These are phyloP conservation scores for Elaeis oleifera DNA, from an alignment of 202 grass and related monocot species.

Conservation along the genomic window DNA sequence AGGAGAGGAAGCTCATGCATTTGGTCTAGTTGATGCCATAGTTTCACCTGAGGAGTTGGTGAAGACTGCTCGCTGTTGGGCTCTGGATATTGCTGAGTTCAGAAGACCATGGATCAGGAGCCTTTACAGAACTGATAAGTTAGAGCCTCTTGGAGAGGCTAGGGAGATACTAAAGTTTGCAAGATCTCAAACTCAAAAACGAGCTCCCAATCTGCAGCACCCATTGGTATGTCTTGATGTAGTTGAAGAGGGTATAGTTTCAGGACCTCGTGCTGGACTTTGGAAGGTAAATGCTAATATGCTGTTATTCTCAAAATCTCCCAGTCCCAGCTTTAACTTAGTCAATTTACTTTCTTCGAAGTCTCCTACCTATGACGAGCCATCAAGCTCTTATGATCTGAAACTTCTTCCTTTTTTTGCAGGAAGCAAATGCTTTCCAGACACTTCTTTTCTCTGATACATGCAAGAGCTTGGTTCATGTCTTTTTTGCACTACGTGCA, in stretches of 20 bases:
- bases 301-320: too few species aligned
- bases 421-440: slow-evolving; percentile 74
- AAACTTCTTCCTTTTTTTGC: slow-evolving; percentile 8
- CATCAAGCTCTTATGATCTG: too few species aligned
- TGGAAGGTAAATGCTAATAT: slow-evolving; percentile 46
- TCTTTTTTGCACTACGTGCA: slow-evolving; percentile 72
- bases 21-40: slow-evolving; percentile 72
- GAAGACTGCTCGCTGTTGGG: slow-evolving; percentile 47
- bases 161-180: slow-evolving; percentile 83
- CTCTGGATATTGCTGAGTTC: slow-evolving; percentile 70
- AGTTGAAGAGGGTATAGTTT: slow-evolving; percentile 74
- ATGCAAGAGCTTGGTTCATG: slow-evolving; percentile 76
- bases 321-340: too few species aligned
- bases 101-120: slow-evolving; percentile 66
- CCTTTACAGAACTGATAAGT: slow-evolving; percentile 74
- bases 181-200: slow-evolving; percentile 59
- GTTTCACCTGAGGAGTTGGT: slow-evolving; percentile 72
- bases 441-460: slow-evolving; percentile 65
- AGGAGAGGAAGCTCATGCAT: slow-evolving; percentile 49
- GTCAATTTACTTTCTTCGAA: too few species aligned
- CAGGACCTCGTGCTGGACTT: slow-evolving; percentile 62
- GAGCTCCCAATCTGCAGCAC: slow-evolving; percentile 64
- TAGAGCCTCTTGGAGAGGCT: slow-evolving; percentile 59
- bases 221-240: slow-evolving; percentile 78
- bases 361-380: too few species aligned